Evolutionary conservation across 306 rosid species (phyloP).

Genomic region (Lagenaria siceraria): DNA sequence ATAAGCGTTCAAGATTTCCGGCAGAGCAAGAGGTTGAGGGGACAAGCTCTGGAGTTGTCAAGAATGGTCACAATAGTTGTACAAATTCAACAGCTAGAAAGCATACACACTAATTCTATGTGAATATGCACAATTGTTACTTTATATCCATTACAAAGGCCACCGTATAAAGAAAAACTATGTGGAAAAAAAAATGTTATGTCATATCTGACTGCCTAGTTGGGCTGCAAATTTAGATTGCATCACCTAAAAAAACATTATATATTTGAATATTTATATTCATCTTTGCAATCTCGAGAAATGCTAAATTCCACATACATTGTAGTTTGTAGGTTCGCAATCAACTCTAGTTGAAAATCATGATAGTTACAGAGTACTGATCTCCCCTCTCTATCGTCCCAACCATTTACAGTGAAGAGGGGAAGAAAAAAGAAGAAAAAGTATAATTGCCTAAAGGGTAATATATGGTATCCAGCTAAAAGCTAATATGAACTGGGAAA

Average conservation of each 20-base stretch:
- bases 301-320: neutral
- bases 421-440: neutral
- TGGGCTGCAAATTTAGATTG: neutral
- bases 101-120: neutral
- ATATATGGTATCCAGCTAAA: neutral
- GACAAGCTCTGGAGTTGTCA: neutral
- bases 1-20: neutral
- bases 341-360: neutral
- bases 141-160: neutral
- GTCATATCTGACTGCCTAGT: neutral
- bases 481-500: neutral
- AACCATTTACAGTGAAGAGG: neutral
- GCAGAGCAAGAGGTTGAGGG: neutral
- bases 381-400: neutral
- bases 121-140: neutral
- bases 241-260: neutral
- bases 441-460: neutral
- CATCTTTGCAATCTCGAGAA: neutral
- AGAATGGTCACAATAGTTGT: neutral
- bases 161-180: neutral
- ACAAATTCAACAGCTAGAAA: neutral
- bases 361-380: neutral
- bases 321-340: neutral
- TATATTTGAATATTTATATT: neutral
- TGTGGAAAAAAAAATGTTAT: neutral